Evolutionary conservation across 331 rosid genomes (phyloP), one percentile per base, ranked within the genome.

Genomic region (Stylosanthes scabra): DNA sequence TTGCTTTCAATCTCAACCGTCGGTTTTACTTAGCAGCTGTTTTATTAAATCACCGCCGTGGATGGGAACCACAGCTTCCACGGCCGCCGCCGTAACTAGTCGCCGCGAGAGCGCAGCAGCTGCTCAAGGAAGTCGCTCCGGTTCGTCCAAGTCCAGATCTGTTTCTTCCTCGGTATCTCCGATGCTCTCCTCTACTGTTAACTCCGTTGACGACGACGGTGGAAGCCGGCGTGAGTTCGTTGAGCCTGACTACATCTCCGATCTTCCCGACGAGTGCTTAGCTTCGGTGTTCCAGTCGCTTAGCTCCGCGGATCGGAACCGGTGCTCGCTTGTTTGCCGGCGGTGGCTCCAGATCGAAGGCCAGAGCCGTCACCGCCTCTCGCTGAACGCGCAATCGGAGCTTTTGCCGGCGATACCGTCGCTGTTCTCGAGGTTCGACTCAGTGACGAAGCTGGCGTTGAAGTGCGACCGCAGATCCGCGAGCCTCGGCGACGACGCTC

Each of bases 1-100:
- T 55, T 52, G 44, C 70, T 13, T 16, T 44, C 29, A 61, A 81
- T 77, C 81, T 60, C 75, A 13, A 63, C 78, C 72, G 82, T 80
- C 59, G 46, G 2, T 60, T 76, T 37, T 3, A 12, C 74, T 37
- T 3, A 12, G 14, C 14, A 3, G 29, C 1, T 34, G 39, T 1
- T 34, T 34, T 34, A 34, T 34, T 34, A 34, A 60, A 49, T 12
- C 25, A n/a, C 49, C 63, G 34, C 74, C 80, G 86, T 89, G 86
- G 85, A 95, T 95, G 99, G 99, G 99, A 88, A 97, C 92, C 80
- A 83, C 97, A 76, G 56, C 87, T 75, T 95, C 99, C 81, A 78
- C 93, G 72, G 83, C 84, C 52, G n/a, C 76, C 47, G 60, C 88
- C 60, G 81, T 77, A 46, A 54, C 77, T 7, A 56, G 79, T 80